A percentile compares a stretch with the other conserved stretches of the same genome.
phyloP scores from a whole-genome alignment of 1,139 yeast species.

The Debaryomyces subglobosus region DNA sequence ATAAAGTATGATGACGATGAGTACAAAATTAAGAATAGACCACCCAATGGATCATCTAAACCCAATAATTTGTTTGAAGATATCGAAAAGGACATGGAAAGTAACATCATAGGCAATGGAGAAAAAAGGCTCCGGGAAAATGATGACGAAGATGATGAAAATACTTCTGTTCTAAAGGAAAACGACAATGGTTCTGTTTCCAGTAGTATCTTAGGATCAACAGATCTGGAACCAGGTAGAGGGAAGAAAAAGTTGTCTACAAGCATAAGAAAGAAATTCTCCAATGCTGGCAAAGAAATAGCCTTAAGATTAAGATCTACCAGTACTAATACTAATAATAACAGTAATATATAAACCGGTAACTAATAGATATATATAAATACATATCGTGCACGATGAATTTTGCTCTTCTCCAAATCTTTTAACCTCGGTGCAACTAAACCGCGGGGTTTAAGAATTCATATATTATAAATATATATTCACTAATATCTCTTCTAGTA shows the following conservation, averaged over 20 bases:
- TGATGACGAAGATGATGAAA: conserved; percentile 15
- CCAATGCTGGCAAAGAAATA: conserved; percentile 29
- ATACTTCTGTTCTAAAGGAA: conserved; percentile 10
- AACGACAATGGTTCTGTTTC: conserved; percentile 3
- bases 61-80: conserved; percentile 22
- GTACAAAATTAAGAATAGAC: conserved; percentile 11
- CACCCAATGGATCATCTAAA: conserved; percentile 11
- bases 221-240: not conserved
- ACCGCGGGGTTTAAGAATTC: too few species aligned
- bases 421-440: too few species aligned
- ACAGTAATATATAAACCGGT: conserved; percentile 6
- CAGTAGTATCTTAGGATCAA: not conserved
- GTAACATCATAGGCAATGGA: conserved; percentile 10
- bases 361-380: conserved; percentile 2
- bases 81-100: conserved; percentile 20
- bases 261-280: conserved; percentile 16
- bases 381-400: not conserved
- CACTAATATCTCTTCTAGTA: not conserved
- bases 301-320: conserved; percentile 17
- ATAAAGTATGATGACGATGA: conserved; percentile 20
- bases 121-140: conserved; percentile 25
- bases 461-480: not conserved
- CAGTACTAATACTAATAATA: conserved; percentile 2
- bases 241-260: conserved; percentile 13
- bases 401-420: not conserved